phyloP scores from a whole-genome alignment of 805 yeast species.

The Priceomyces carsonii region DNA sequence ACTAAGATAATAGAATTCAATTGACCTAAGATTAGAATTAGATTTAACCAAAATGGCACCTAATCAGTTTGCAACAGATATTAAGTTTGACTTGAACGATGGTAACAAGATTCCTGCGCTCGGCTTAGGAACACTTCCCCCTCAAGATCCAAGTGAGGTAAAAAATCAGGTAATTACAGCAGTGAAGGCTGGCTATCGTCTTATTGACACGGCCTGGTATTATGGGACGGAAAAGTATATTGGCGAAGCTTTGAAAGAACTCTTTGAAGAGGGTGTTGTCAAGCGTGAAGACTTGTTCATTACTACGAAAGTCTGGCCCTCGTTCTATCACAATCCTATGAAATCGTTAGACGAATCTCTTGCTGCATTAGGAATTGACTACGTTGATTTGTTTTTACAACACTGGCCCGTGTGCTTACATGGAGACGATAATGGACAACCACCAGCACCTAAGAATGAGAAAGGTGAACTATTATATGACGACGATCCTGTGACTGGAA shows the following conservation, averaged over 20 bases:
- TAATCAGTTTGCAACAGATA: slow-evolving; percentile 41
- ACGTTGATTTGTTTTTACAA: slow-evolving; percentile 47
- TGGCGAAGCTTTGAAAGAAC: slow-evolving; percentile 48
- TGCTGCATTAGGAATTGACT: slow-evolving; percentile 40
- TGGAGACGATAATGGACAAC: slow-evolving; percentile 41
- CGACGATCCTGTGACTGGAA: slow-evolving; percentile 36
- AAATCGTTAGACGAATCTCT: slow-evolving; percentile 44
- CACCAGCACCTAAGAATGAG: slow-evolving; percentile 35
- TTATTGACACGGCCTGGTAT: slow-evolving; percentile 54
- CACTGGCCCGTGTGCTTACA: slow-evolving; percentile 52
- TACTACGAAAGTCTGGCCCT: slow-evolving; percentile 46
- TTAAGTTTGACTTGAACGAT: slow-evolving; percentile 50
- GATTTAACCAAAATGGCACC: too few relatives aligned
- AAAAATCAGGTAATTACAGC: slow-evolving; percentile 37
- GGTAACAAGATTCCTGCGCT: slow-evolving; percentile 64
- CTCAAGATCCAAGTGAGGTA: slow-evolving; percentile 30
- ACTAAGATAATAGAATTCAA: neutral
- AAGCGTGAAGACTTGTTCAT: slow-evolving; percentile 47
- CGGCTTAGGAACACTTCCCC: slow-evolving; percentile 58
- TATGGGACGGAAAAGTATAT: slow-evolving; percentile 46
- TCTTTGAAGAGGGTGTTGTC: slow-evolving; percentile 48
- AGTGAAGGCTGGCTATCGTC: slow-evolving; percentile 47
- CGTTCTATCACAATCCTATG: slow-evolving; percentile 39
- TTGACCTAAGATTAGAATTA: too few relatives aligned
- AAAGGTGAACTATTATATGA: slow-evolving; percentile 35